Percentiles rank a stretch among this genome's conserved stretches.
Conservation (phyloP, 1,139 yeast genomes). For the Hyphopichia fennica region DNA sequence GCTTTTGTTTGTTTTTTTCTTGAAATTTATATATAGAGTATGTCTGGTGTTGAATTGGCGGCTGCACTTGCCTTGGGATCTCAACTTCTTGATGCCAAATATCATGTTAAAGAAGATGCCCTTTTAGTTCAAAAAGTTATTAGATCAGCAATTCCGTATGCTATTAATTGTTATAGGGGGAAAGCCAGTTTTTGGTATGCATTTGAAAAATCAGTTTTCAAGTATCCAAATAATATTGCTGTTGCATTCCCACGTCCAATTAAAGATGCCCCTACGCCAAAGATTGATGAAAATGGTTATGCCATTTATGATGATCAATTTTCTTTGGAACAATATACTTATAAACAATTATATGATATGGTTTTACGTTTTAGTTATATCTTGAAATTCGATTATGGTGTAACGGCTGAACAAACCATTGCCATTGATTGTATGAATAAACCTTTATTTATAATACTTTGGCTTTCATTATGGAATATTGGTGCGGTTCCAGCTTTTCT, state of each 20-base stretch:
- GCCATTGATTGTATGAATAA: conserved; percentile 81
- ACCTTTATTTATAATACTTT: conserved; percentile 73
- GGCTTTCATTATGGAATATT: conserved; percentile 88
- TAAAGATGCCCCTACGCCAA: conserved; percentile 29
- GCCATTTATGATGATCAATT: conserved; percentile 55
- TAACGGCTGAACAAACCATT: conserved; percentile 66
- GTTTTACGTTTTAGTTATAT: conserved; percentile 67
- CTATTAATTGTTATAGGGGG: conserved; percentile 42
- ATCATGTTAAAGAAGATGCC: conserved; percentile 55
- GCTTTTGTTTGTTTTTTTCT: too few relatives aligned
- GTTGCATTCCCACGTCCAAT: conserved; percentile 64
- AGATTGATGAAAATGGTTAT: conserved; percentile 30
- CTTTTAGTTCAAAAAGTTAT: conserved; percentile 45
- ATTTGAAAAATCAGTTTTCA: conserved; percentile 53
- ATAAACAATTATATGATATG: conserved; percentile 63
- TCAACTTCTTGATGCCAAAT: conserved; percentile 51
- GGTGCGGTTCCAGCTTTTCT: conserved; percentile 90
- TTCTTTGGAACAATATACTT: conserved; percentile 63
- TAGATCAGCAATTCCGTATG: conserved; percentile 41
- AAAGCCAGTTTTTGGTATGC: conserved; percentile 66
- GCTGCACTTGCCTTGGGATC: conserved; percentile 47
- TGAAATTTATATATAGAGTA: conserved; percentile 8
- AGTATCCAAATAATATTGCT: conserved; percentile 55
- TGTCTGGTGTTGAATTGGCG: conserved; percentile 42
- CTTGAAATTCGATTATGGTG: conserved; percentile 61